Conservation (phyloP, 352 stramenopile genomes). For the Phytophthora kernoviae region DNA sequence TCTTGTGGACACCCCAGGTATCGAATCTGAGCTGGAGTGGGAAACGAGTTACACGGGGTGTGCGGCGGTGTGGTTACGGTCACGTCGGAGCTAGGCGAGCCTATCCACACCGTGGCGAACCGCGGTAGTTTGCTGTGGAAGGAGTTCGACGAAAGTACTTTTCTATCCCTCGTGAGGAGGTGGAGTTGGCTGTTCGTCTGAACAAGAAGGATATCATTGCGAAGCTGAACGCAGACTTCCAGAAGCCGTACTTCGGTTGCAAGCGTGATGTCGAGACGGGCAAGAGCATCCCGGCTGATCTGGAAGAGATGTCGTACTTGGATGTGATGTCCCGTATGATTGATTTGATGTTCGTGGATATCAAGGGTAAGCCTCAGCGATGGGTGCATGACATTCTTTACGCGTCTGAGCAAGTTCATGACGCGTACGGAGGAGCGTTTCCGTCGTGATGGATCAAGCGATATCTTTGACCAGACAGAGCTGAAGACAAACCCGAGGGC, state of each 20-base stretch:
- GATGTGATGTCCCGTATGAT: conserved; percentile 81
- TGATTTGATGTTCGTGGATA: conserved; percentile 76
- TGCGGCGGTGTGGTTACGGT: conserved; percentile 83
- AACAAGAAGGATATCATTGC: conserved; percentile 82
- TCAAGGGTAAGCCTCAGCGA: conserved; percentile 51
- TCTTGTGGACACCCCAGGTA: conserved; percentile 81
- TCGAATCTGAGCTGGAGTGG: conserved; percentile 76
- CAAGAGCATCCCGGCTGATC: conserved; percentile 44
- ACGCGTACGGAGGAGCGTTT: conserved; percentile 73
- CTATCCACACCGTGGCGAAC: conserved; percentile 88
- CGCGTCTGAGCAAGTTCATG: conserved; percentile 80
- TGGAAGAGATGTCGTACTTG: conserved; percentile 89
- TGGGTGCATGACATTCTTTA: conserved; percentile 81
- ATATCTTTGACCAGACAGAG: conserved; percentile 48
- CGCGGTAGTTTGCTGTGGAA: conserved; percentile 78
- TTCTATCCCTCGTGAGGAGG: conserved; percentile 68
- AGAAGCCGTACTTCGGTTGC: conserved; percentile 90
- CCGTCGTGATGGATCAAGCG: conserved; percentile 32
- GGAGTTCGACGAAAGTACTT: conserved; percentile 91
- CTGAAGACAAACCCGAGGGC: conserved; percentile 48
- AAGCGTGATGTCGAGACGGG: conserved; percentile 48
- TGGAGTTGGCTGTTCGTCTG: conserved; percentile 63
- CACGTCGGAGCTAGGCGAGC: conserved; percentile 83
- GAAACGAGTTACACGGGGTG: conserved; percentile 76
- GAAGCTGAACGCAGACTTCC: conserved; percentile 86